These are phyloP conservation scores for Leishmania tropica DNA, from an alignment of 208 protist species.

Conservation along the genomic window DNA sequence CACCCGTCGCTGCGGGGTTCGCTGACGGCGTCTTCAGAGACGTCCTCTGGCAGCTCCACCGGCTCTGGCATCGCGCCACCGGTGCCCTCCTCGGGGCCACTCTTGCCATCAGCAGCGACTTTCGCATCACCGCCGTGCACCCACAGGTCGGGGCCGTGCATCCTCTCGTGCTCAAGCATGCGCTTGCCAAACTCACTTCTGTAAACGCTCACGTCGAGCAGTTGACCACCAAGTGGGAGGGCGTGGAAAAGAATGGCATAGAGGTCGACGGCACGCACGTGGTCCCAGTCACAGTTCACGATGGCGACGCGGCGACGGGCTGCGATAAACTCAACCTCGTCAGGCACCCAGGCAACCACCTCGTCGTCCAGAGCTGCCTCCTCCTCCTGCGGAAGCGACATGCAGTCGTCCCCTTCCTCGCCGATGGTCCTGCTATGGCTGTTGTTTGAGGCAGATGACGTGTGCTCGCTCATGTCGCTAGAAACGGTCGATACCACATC, in stretches of 20 bases:
- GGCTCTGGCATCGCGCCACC: constrained; percentile 18
- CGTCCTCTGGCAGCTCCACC: constrained; percentile 47
- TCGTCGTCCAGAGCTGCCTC: constrained; percentile 59
- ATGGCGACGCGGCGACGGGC: constrained; percentile 91
- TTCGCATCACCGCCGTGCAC: constrained; percentile 47
- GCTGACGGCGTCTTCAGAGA: constrained; percentile 49
- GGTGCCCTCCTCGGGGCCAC: constrained; percentile 11
- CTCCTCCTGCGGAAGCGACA: constrained; percentile 27
- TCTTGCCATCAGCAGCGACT: background rate
- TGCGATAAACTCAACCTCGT: constrained; percentile 80
- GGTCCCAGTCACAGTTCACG: constrained; percentile 97
- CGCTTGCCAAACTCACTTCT: constrained; percentile 95
- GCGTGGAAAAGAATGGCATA: constrained; percentile 96
- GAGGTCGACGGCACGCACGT: constrained; percentile 94
- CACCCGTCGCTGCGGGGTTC: constrained; percentile 63
- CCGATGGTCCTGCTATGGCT: background rate
- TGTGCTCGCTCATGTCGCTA: background rate
- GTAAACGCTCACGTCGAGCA: constrained; percentile 93
- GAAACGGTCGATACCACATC: constrained; percentile 17
- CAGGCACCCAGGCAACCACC: constrained; percentile 67
- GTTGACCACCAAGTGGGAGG: constrained; percentile 92
- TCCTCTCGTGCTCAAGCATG: constrained; percentile 89
- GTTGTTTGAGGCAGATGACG: background rate
- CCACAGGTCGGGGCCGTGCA: constrained; percentile 87
- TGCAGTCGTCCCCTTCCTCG: constrained; percentile 31